Base-by-base conservation (phyloP, 495 filamentous ascomycete genomes). In the Aspergillus bertholletiae region DNA sequence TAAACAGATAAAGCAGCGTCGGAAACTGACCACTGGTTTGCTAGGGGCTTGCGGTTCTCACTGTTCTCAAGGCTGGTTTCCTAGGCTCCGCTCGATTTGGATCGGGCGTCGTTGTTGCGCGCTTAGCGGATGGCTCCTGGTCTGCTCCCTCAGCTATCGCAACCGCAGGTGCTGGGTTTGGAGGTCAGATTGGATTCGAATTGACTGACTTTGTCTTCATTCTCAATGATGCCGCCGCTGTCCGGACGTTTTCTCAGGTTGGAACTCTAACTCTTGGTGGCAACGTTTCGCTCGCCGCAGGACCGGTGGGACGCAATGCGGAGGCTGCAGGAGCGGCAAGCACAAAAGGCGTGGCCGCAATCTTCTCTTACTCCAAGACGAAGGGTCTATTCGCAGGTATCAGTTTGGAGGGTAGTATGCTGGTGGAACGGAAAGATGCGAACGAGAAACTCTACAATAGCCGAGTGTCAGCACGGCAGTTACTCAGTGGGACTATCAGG, bases 131-230 rank as follows among this genome's bases (percentile, higher is more conserved):
- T 78, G 94, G 92, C 43, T 77, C 83, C 46, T 98, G 94, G 94
- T 95, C 89, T 53, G 95, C 94, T 15, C 94, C 94, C 6, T 90
- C 89, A 15, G 95, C 94, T 18, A 96, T 98, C 57, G 84, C 85
- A 48, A 94, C 89, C 18, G 88, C 88, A 22, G 94, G 94, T 60
- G 95, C 87, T 52, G 94, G 94, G 23, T 92, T 97, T 59, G 94
- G 94, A 61, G 93, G 94, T 20, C 94, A 98, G 69, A 96, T 98
- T 65, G 94, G 94, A 27, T 93, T 96, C 75, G 94, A 98, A 71
- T 75, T 98, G 55, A 97, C 95, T 39, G 94, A 98, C 67, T 97
- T 98, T 68, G 95, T 98, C 62, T 97, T 98, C 77, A 96, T 97
- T 55, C 84, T 98, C 46, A 98, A 98, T 71, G 94, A 98, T 66